Evolutionary conservation across 2,329 filamentous ascomycete genomes (phyloP).

Genomic region (Paraphoma chrysanthemicola): DNA sequence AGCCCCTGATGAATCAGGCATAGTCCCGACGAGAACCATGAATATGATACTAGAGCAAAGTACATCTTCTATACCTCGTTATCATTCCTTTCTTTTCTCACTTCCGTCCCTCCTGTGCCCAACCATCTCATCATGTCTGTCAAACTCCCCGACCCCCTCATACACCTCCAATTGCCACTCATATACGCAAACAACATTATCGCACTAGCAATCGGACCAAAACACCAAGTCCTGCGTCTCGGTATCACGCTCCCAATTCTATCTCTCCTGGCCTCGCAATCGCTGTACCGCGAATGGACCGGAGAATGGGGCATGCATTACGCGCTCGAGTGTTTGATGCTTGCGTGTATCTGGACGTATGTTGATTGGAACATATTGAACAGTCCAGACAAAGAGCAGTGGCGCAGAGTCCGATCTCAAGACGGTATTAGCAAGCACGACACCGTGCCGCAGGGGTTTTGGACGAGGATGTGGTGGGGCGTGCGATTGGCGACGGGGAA

Average conservation of each 20-base stretch:
- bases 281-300: constrained; percentile 18
- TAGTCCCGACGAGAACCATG: neutral
- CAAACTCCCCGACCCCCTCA: constrained; percentile 11
- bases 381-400: constrained; percentile 32
- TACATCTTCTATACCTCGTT: neutral
- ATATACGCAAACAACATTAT: constrained; percentile 19
- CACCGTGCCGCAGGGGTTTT: constrained; percentile 9
- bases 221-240: constrained; percentile 10
- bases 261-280: constrained; percentile 22
- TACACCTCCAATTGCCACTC: constrained; percentile 17
- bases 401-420: constrained; percentile 26
- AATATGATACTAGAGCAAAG: neutral
- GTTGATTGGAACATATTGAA: constrained; percentile 30
- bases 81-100: neutral
- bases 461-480: constrained; percentile 29
- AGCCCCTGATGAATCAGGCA: neutral
- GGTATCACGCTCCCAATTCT: constrained; percentile 20
- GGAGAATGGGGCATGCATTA: constrained; percentile 21
- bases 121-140: constrained; percentile 3
- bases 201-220: constrained; percentile 18
- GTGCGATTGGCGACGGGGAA: constrained; percentile 17
- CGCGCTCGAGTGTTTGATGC: constrained; percentile 13
- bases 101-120: neutral
- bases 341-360: constrained; percentile 12
- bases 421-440: neutral